These are phyloP conservation scores for Adiantum capillusveneris DNA, from an alignment of 75 land plant species.

Conservation along the genomic window DNA sequence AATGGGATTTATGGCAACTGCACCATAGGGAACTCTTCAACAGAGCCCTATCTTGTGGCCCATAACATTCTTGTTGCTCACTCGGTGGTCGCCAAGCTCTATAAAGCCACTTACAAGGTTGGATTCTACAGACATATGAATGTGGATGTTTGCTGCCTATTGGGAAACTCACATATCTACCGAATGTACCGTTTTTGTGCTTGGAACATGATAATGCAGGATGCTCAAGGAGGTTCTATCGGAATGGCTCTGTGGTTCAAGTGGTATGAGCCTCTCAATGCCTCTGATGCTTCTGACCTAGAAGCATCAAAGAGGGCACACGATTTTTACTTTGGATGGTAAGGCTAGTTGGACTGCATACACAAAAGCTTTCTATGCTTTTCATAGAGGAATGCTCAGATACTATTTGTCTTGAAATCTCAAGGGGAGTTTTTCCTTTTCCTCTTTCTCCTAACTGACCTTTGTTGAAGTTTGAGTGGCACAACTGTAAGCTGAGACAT, in stretches of 20 bases:
- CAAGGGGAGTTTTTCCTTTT: too few species aligned
- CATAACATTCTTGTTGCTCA: slow-evolving; percentile 33
- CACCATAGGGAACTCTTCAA: slow-evolving; percentile 9
- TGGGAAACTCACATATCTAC: too few species aligned
- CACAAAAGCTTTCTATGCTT: too few species aligned
- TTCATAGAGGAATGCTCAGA: too few species aligned
- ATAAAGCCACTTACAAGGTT: slow-evolving; percentile 20
- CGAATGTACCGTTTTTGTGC: too few species aligned
- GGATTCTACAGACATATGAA: neutral
- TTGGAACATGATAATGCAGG: neutral
- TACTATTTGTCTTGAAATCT: too few species aligned
- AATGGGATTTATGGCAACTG: slow-evolving; percentile 3
- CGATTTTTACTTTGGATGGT: too few species aligned
- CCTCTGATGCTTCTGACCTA: neutral
- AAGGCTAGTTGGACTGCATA: neutral
- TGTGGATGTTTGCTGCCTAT: neutral
- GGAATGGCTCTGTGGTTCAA: slow-evolving; percentile 36
- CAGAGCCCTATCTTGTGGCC: slow-evolving; percentile 23
- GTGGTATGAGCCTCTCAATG: slow-evolving; percentile 42
- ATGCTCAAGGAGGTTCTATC: slow-evolving; percentile 12
- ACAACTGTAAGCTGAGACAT: too few species aligned
- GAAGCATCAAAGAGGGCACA: too few species aligned
- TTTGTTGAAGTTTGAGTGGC: too few species aligned
- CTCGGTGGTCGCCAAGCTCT: slow-evolving; percentile 22
- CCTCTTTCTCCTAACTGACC: too few species aligned